These are phyloP conservation scores for Coemansia sp. DNA, from an alignment of 192 early-diverging fungal genomes.

Conservation along the genomic window DNA sequence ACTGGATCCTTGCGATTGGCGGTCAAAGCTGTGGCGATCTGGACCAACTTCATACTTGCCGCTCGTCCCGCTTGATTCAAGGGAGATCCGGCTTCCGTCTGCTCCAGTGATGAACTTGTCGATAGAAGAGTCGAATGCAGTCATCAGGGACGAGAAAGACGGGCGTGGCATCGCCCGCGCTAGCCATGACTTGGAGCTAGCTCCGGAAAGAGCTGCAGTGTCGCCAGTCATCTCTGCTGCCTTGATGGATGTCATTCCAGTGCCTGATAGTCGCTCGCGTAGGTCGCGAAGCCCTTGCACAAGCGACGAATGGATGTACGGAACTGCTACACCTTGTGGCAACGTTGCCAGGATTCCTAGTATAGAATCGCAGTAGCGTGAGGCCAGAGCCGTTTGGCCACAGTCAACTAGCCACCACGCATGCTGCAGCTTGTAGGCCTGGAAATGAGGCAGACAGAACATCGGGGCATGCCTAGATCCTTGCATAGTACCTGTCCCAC, in stretches of 20 bases:
- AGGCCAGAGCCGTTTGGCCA: constrained; percentile 71
- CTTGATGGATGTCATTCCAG: constrained; percentile 40
- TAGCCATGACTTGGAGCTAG: constrained; percentile 56
- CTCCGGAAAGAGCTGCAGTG: constrained; percentile 32
- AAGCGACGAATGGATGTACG: constrained; percentile 75
- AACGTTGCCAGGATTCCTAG: constrained; percentile 69
- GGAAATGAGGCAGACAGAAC: constrained; percentile 77
- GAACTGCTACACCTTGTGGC: constrained; percentile 63
- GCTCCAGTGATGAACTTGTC: constrained; percentile 67
- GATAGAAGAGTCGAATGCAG: constrained; percentile 61
- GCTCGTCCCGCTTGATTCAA: constrained; percentile 19
- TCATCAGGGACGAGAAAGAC: constrained; percentile 55
- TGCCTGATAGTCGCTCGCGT: constrained; percentile 62
- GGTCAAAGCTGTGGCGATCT: constrained; percentile 17
- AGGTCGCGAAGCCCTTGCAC: constrained; percentile 72
- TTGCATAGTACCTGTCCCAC: background rate
- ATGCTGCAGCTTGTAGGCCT: constrained; percentile 83
- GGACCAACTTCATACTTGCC: constrained; percentile 42
- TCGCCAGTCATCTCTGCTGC: constrained; percentile 40
- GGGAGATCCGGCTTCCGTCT: constrained; percentile 30
- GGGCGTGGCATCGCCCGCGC: constrained; percentile 53
- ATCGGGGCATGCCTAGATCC: constrained; percentile 11
- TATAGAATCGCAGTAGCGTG: constrained; percentile 77
- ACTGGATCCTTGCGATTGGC: background rate
- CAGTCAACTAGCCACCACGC: constrained; percentile 81